Conservation (phyloP, 768 basidiomycete species). For the Clitopilus passeckerianus region DNA sequence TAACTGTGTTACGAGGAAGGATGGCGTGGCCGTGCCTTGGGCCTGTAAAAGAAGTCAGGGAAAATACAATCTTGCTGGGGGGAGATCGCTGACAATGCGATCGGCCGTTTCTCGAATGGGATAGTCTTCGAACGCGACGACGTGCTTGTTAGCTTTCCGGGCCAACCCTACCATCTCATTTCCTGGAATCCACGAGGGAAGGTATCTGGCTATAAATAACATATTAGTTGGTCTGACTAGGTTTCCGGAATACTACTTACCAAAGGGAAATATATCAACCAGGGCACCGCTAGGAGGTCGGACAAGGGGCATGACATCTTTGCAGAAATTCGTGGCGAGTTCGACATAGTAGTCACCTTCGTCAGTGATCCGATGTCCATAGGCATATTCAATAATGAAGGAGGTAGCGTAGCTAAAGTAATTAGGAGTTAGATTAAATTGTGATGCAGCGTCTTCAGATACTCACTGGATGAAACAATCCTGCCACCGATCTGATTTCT, state of each 20-base stretch:
- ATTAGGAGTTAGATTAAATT: slow-evolving; percentile 7
- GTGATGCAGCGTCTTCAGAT: slow-evolving; percentile 21
- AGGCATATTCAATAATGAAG: slow-evolving; percentile 6
- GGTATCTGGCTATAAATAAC: slow-evolving; percentile 16
- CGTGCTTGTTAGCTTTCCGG: slow-evolving; percentile 7
- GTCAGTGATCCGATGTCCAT: neutral
- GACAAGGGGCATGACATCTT: neutral
- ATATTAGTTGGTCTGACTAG: neutral
- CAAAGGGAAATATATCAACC: slow-evolving; percentile 15
- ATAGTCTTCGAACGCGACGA: slow-evolving; percentile 18
- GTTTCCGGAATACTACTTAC: slow-evolving; percentile 11
- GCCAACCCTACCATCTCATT: slow-evolving; percentile 15
- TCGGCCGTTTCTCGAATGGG: slow-evolving; percentile 25
- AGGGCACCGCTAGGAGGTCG: slow-evolving; percentile 6
- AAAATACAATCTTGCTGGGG: neutral
- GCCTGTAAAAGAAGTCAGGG: slow-evolving; percentile 6
- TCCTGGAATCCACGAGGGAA: slow-evolving; percentile 31
- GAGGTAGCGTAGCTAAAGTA: slow-evolving; percentile 17
- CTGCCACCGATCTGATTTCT: neutral
- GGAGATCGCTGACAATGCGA: slow-evolving; percentile 22
- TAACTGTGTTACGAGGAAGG: slow-evolving; percentile 13
- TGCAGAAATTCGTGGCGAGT: slow-evolving; percentile 11
- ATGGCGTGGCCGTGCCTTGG: slow-evolving; percentile 16
- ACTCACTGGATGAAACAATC: slow-evolving; percentile 13
- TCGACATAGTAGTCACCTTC: slow-evolving; percentile 10